Percentiles rank a stretch among this genome's conserved stretches.
Conservation (phyloP, 495 filamentous ascomycete species). For the Podospora tetraspora region DNA sequence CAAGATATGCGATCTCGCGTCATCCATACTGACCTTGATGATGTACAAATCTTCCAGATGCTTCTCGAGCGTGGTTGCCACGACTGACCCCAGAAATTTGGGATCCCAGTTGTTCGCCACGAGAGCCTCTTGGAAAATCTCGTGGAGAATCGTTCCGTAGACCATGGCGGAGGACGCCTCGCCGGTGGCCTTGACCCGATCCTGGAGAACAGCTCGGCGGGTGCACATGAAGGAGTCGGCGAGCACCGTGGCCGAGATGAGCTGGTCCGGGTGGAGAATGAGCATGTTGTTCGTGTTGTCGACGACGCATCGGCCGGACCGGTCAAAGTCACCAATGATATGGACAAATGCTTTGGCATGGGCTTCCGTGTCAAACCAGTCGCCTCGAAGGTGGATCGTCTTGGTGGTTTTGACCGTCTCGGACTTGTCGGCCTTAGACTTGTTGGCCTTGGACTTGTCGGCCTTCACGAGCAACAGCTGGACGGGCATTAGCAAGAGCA, state of each 20-base stretch:
- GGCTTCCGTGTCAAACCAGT: constrained; percentile 76
- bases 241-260: constrained; percentile 88
- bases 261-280: constrained; percentile 91
- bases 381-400: constrained; percentile 71
- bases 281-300: constrained; percentile 78
- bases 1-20: constrained; percentile 69
- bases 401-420: constrained; percentile 57
- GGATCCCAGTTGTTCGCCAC: constrained; percentile 76
- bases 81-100: constrained; percentile 55
- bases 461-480: constrained; percentile 68
- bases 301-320: constrained; percentile 60
- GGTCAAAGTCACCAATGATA: constrained; percentile 72
- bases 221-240: constrained; percentile 88
- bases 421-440: constrained; percentile 62
- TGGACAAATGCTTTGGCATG: constrained; percentile 71
- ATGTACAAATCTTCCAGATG: constrained; percentile 83
- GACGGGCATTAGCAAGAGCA: constrained; percentile 27
- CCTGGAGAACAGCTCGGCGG: constrained; percentile 84
- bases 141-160: constrained; percentile 89
- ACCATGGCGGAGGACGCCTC: constrained; percentile 71
- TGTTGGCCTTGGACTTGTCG: constrained; percentile 53
- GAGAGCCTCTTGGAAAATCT: constrained; percentile 87
- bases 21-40: constrained; percentile 64
- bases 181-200: constrained; percentile 81
- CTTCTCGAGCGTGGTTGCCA: constrained; percentile 58